phyloP scores from a whole-genome alignment of 257 asterid species.

The Haberlea rhodopensis region DNA sequence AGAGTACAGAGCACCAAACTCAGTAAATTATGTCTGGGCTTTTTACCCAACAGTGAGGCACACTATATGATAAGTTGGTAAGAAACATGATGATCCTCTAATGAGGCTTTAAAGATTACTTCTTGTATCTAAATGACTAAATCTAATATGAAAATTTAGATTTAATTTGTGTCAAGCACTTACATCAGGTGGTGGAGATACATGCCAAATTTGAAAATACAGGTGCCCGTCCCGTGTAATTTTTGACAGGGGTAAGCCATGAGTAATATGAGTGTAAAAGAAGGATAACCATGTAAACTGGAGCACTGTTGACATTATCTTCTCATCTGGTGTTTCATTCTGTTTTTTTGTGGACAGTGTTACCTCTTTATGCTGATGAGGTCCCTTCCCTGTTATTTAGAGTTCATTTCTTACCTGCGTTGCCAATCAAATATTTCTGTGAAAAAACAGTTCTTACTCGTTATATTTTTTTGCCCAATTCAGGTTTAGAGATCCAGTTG shows the following conservation, averaged over 20 bases:
- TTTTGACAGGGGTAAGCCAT: not conserved
- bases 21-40: too few relatives aligned
- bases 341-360: constrained; percentile 6
- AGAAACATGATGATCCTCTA: not conserved
- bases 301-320: constrained; percentile 9
- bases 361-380: not conserved
- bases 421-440: constrained; percentile 15
- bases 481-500: constrained; percentile 67
- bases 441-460: constrained; percentile 11
- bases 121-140: not conserved
- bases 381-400: constrained; percentile 1
- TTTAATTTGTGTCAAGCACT: not conserved
- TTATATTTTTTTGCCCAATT: constrained; percentile 22
- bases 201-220: not conserved
- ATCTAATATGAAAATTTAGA: not conserved
- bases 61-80: not conserved
- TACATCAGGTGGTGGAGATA: not conserved
- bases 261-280: not conserved
- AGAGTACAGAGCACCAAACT: not conserved
- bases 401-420: not conserved
- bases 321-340: constrained; percentile 7
- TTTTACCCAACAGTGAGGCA: not conserved
- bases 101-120: not conserved
- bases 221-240: not conserved
- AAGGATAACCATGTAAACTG: not conserved